Base-by-base conservation (phyloP, 2,329 filamentous ascomycete genomes). In the Albophoma yamanashiensis region DNA sequence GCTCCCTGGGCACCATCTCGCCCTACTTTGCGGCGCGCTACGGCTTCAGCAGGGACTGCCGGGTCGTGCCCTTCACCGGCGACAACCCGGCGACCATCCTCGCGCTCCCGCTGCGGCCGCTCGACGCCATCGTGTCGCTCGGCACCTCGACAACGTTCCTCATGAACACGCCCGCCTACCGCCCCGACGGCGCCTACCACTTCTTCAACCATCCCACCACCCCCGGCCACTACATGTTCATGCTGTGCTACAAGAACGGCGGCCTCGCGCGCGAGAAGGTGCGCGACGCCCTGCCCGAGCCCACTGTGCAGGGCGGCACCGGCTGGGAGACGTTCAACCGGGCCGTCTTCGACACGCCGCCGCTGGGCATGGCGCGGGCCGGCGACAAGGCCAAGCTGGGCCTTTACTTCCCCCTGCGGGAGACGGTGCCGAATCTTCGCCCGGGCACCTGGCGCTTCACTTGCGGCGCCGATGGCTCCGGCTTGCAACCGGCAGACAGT, bases 201-300 rank as follows among this genome's bases (percentile, higher is more conserved):
- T 96, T 97, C 80, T 95, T 97, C 84, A 96, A 97, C 78, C 92
- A 97, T 74, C 94, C 94, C 1, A 94, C 92, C 53, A 96, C 91
- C 0, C 78, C 87, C 0, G 91, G 89, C 1, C 83, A 97, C 62
- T 97, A 96, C 82, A 97, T 99, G 94, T 97, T 99, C 76, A 99
- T 99, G 94, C 85, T 99, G 42, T 99, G 94, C 81, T 99, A 97
- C 80, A 97, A 97, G 77, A 99, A 99, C 75, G 94, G 94, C 66
- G 92, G 92, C 2, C 85, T 97, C 1, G 93, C 94, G 2, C 89
- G 94, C 53, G 94, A 99, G 72, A 87, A 89, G 68, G 85, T 97
- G 63, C 89, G 94, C 59, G 91, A 99, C 70, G 81, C 84, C 0
- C 84, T 97, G 58, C 88, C 91, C 47, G 73, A 76, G 27, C 74